A percentile compares a stretch with the other conserved stretches of the same genome.
phyloP scores from a whole-genome alignment of 2,329 filamentous ascomycete species.

The Hysterium pulicare region DNA sequence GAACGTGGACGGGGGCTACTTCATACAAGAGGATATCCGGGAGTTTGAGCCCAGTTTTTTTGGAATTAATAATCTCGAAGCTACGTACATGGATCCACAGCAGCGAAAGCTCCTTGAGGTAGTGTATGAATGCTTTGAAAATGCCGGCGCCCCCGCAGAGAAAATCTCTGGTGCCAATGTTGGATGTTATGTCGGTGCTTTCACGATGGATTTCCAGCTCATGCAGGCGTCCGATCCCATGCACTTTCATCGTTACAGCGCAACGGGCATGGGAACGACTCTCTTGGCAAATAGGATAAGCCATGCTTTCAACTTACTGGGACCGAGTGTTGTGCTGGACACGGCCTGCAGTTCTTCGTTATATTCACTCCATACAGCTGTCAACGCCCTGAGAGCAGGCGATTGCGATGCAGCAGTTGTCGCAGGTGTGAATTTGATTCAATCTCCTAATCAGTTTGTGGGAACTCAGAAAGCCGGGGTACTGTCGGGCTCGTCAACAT shows the following conservation, averaged over 20 bases:
- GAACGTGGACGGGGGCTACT: constrained; percentile 4
- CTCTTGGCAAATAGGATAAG: not conserved
- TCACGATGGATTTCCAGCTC: not conserved
- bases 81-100: constrained; percentile 18
- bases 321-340: constrained; percentile 31
- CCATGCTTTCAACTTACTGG: not conserved
- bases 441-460: constrained; percentile 24
- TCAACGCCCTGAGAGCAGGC: constrained; percentile 7
- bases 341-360: constrained; percentile 38
- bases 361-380: constrained; percentile 22
- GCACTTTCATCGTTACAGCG: not conserved
- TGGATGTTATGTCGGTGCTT: constrained; percentile 6
- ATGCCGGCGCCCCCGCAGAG: constrained; percentile 9
- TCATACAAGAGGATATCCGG: constrained; percentile 10
- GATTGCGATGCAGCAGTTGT: constrained; percentile 14
- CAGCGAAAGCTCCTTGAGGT: constrained; percentile 17
- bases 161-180: constrained; percentile 10
- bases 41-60: constrained; percentile 17
- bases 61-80: constrained; percentile 10
- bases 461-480: constrained; percentile 10
- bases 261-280: not conserved
- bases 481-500: constrained; percentile 17
- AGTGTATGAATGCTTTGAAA: constrained; percentile 10
- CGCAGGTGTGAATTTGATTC: constrained; percentile 18
- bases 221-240: not conserved